Percentiles rank a stretch among this genome's conserved stretches.
phyloP scores from a whole-genome alignment of 2,329 filamentous ascomycete genomes.

The Nemania abortiva region DNA sequence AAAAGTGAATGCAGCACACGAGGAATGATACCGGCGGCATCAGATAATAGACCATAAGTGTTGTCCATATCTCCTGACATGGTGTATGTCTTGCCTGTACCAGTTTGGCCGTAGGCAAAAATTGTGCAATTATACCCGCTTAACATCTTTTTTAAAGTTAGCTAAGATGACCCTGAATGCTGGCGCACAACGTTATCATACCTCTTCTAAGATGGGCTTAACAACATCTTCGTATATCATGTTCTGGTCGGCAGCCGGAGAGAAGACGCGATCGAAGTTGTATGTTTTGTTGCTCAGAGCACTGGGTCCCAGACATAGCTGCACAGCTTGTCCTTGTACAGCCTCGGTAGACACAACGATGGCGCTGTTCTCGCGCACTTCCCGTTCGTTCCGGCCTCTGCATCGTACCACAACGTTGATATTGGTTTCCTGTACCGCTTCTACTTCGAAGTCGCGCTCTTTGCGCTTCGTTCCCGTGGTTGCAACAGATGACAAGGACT shows the following conservation, averaged over 20 bases:
- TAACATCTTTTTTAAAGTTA: conserved; percentile 74
- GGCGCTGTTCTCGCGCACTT: conserved; percentile 93
- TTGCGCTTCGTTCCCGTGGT: conserved; percentile 81
- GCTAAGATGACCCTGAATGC: conserved; percentile 4
- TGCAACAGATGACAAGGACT: conserved; percentile 72
- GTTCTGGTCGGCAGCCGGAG: conserved; percentile 89
- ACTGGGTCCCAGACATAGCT: conserved; percentile 91
- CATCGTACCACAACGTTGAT: conserved; percentile 98
- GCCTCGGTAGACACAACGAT: conserved; percentile 91
- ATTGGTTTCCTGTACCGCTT: conserved; percentile 85
- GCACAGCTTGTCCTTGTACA: conserved; percentile 85
- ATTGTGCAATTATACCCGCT: conserved; percentile 98
- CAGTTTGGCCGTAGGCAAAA: conserved; percentile 97
- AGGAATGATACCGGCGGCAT: conserved; percentile 94
- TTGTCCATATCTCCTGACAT: conserved; percentile 99
- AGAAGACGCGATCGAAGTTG: conserved; percentile 97
- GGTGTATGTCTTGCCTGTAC: conserved; percentile 98
- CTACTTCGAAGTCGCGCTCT: conserved; percentile 82
- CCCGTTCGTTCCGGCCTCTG: conserved; percentile 90
- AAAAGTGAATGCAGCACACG: conserved; percentile 90
- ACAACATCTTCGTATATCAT: conserved; percentile 98
- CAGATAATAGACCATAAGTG: conserved; percentile 84
- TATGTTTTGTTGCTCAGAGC: conserved; percentile 96
- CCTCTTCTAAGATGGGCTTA: conserved; percentile 91
- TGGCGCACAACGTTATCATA: conserved; percentile 59